Percentiles rank a stretch among this genome's conserved stretches.
These are phyloP conservation scores for Camelina hispida DNA, from an alignment of 345 rosid species.

Conservation along the genomic window DNA sequence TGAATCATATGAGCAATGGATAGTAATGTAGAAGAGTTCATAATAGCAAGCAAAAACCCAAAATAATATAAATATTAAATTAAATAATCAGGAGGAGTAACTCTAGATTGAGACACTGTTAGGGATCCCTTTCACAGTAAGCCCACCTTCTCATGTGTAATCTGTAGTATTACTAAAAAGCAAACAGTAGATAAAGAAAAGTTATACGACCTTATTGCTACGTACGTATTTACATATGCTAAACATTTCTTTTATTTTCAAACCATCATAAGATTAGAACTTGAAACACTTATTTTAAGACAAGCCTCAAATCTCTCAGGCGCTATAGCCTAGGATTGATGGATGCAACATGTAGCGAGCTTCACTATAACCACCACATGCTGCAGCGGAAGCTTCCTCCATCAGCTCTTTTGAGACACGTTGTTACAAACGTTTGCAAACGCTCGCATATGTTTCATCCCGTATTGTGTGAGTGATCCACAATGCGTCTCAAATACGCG, in stretches of 20 bases:
- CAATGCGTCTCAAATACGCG: slow-evolving; percentile 73
- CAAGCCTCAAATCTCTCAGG: slow-evolving; percentile 46
- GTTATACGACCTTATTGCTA: slow-evolving; percentile 1
- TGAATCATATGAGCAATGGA: no score
- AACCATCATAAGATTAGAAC: neutral
- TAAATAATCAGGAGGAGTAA: no score
- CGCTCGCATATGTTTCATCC: slow-evolving; percentile 95
- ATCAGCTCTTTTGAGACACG: slow-evolving; percentile 49
- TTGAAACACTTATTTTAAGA: slow-evolving; percentile 17
- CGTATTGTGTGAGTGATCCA: slow-evolving; percentile 86
- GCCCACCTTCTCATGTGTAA: no score
- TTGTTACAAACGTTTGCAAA: slow-evolving; percentile 88
- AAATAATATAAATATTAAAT: no score
- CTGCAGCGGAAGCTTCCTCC: slow-evolving; percentile 70
- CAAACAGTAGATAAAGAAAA: neutral
- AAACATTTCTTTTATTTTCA: slow-evolving; percentile 4
- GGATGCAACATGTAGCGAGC: slow-evolving; percentile 51
- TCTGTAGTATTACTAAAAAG: neutral
- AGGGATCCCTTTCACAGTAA: no score
- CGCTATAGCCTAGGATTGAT: slow-evolving; percentile 66
- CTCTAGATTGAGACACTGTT: no score
- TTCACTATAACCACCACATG: slow-evolving; percentile 52
- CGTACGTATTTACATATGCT: slow-evolving; percentile 19
- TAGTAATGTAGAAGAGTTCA: no score
- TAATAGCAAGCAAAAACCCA: no score